phyloP scores from a whole-genome alignment of 805 yeast species.

The Suhomyces sp. region DNA sequence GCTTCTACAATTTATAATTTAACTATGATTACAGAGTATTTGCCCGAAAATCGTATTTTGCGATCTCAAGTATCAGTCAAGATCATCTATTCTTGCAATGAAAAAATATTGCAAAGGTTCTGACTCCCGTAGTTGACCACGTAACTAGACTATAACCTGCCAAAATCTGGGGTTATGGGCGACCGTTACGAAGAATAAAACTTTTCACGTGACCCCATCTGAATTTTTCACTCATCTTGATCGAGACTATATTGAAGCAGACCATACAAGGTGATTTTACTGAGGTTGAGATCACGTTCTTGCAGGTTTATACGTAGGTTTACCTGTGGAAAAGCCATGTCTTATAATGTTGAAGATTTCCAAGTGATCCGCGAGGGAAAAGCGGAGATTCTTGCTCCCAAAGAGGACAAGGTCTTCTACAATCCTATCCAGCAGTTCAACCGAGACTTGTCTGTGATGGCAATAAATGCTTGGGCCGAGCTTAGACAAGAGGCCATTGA shows the following conservation, averaged over 20 bases:
- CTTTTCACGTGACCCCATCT: neutral
- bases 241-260: neutral
- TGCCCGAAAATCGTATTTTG: too few relatives aligned
- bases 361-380: conserved; percentile 64
- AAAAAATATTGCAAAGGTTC: too few relatives aligned
- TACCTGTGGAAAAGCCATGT: neutral
- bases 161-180: too few relatives aligned
- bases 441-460: conserved; percentile 82
- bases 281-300: neutral
- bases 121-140: too few relatives aligned
- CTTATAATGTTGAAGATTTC: conserved; percentile 26
- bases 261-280: neutral
- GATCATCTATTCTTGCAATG: too few relatives aligned
- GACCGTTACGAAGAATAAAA: neutral
- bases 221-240: neutral
- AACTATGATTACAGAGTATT: too few relatives aligned
- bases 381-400: conserved; percentile 79
- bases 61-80: too few relatives aligned
- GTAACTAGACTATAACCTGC: too few relatives aligned
- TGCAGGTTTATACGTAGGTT: neutral
- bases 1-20: too few relatives aligned
- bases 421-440: conserved; percentile 97
- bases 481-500: conserved; percentile 43
- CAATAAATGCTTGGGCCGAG: conserved; percentile 83
- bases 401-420: conserved; percentile 82